These are phyloP conservation scores for Cutaneotrichosporon mucoides DNA, from an alignment of 1,284 basidiomycete genomes.

Conservation along the genomic window DNA sequence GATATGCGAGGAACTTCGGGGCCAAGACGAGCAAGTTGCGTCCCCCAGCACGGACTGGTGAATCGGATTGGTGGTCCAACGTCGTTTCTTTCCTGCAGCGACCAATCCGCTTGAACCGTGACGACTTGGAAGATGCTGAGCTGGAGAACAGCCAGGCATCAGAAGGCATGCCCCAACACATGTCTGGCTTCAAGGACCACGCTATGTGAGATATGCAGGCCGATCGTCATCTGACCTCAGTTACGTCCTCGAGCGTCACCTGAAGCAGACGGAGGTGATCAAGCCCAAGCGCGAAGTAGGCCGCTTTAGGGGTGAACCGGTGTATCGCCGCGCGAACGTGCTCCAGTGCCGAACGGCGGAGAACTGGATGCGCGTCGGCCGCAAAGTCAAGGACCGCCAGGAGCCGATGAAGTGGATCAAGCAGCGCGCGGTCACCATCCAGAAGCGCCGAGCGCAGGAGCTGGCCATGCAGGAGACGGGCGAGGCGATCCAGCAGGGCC, in stretches of 20 bases:
- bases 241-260: constrained; percentile 82
- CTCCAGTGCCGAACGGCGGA: constrained; percentile 81
- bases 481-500: constrained; percentile 72
- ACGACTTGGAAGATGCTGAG: constrained; percentile 93
- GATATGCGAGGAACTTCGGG: constrained; percentile 71
- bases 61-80: constrained; percentile 79
- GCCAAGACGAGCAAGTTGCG: constrained; percentile 79
- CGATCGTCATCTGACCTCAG: constrained; percentile 49
- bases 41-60: constrained; percentile 58
- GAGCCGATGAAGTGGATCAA: constrained; percentile 90
- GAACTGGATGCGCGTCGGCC: constrained; percentile 89
- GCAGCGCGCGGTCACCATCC: constrained; percentile 75
- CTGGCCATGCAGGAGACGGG: constrained; percentile 56
- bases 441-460: constrained; percentile 78
- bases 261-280: constrained; percentile 83
- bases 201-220: constrained; percentile 60
- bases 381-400: constrained; percentile 66
- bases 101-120: constrained; percentile 77
- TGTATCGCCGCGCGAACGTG: constrained; percentile 83
- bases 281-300: constrained; percentile 80
- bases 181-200: constrained; percentile 93
- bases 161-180: constrained; percentile 91
- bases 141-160: constrained; percentile 68
- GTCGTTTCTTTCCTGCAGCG: constrained; percentile 62
- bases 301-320: constrained; percentile 85